A percentile compares a stretch with the other conserved stretches of the same genome.
phyloP scores from a whole-genome alignment of 2,329 filamentous ascomycete species.

The Fusarium tanahbumbuense region DNA sequence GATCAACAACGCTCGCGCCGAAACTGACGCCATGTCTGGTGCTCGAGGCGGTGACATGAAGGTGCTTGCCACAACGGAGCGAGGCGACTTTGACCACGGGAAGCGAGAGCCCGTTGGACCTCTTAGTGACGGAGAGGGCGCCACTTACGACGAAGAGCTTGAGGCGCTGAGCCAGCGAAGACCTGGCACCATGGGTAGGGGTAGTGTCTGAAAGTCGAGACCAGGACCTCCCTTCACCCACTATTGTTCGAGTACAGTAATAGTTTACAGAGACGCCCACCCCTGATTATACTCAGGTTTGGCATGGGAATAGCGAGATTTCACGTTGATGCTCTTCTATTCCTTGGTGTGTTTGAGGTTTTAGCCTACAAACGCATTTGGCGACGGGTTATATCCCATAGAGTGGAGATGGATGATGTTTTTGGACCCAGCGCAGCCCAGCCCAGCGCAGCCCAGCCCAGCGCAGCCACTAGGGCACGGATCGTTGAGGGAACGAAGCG shows the following conservation, averaged over 20 bases:
- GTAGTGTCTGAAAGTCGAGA: conserved; percentile 55
- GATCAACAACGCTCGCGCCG: conserved; percentile 66
- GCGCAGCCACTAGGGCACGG: conserved; percentile 21
- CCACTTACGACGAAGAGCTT: conserved; percentile 59
- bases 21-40: conserved; percentile 60
- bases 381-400: conserved; percentile 35
- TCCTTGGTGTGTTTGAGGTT: conserved; percentile 25
- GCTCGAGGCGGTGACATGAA: conserved; percentile 52
- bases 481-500: conserved; percentile 11
- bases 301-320: conserved; percentile 38
- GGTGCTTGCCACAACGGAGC: conserved; percentile 55
- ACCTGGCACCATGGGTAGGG: conserved; percentile 56
- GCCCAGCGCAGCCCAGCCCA: background rate
- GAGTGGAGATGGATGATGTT: conserved; percentile 10
- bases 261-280: conserved; percentile 23
- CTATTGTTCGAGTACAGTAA: conserved; percentile 1
- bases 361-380: conserved; percentile 32
- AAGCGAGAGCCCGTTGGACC: conserved; percentile 53
- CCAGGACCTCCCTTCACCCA: conserved; percentile 1
- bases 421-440: no score
- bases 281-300: conserved; percentile 16
- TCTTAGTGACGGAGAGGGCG: conserved; percentile 61
- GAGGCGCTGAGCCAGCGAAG: conserved; percentile 49
- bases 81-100: conserved; percentile 53
- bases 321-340: conserved; percentile 17